Evolutionary conservation across 2,329 filamentous ascomycete genomes (phyloP).

Genomic region (Hymenoscyphus fructigenus): DNA sequence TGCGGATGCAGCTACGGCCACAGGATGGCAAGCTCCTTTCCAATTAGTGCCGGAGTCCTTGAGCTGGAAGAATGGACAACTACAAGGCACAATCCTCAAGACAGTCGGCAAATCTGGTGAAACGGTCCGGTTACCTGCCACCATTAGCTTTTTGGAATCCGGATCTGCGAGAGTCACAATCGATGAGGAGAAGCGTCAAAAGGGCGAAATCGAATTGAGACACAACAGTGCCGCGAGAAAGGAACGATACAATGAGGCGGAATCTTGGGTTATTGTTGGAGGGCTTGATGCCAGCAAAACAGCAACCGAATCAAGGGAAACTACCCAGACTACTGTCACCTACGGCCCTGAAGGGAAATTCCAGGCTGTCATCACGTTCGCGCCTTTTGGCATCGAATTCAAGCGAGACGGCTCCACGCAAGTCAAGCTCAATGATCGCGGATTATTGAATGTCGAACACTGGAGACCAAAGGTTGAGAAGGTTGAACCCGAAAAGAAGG

Average conservation of each 20-base stretch:
- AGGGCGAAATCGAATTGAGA: slow-evolving; percentile 83
- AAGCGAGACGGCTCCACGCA: slow-evolving; percentile 78
- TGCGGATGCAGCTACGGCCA: slow-evolving; percentile 70
- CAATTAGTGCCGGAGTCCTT: slow-evolving; percentile 69
- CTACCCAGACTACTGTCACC: slow-evolving; percentile 68
- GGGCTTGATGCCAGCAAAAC: slow-evolving; percentile 71
- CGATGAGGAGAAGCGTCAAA: slow-evolving; percentile 87
- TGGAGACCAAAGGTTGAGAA: slow-evolving; percentile 84
- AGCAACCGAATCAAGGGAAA: slow-evolving; percentile 66
- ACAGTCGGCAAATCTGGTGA: slow-evolving; percentile 64
- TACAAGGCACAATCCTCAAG: slow-evolving; percentile 82
- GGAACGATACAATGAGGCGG: slow-evolving; percentile 91
- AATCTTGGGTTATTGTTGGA: slow-evolving; percentile 82
- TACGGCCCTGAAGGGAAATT: slow-evolving; percentile 77
- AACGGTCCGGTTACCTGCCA: slow-evolving; percentile 76
- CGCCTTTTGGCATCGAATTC: slow-evolving; percentile 84
- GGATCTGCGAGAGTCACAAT: slow-evolving; percentile 84
- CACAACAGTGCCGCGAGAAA: slow-evolving; percentile 83
- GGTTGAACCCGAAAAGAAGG: slow-evolving; percentile 35
- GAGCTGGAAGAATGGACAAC: slow-evolving; percentile 73
- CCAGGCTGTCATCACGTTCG: slow-evolving; percentile 79
- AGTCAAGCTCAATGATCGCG: slow-evolving; percentile 86
- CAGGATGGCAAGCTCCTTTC: slow-evolving; percentile 79
- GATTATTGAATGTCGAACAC: slow-evolving; percentile 89
- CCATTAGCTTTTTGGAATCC: slow-evolving; percentile 84